These are phyloP conservation scores for Apophysomyces trapeziformis DNA, from an alignment of 371 early-diverging fungal genomes.

Conservation along the genomic window DNA sequence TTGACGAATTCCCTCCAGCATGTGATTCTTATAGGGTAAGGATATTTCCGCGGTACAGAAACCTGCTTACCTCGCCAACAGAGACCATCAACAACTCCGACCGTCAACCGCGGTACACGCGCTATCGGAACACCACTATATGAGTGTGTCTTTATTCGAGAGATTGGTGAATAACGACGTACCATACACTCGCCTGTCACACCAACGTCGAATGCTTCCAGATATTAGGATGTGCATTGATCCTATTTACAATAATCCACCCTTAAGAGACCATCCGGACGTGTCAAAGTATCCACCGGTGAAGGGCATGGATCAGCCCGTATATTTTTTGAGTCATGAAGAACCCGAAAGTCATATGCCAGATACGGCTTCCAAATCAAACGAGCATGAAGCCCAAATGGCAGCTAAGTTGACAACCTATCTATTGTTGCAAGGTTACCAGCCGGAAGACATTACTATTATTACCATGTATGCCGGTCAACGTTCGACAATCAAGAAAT, in stretches of 20 bases:
- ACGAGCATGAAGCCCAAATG: conserved; percentile 65
- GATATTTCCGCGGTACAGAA: neutral
- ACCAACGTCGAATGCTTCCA: conserved; percentile 79
- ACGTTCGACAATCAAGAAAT: conserved; percentile 42
- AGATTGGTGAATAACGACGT: conserved; percentile 58
- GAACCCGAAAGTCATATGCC: conserved; percentile 51
- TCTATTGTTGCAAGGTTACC: conserved; percentile 59
- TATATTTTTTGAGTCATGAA: conserved; percentile 60
- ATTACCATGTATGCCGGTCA: conserved; percentile 70
- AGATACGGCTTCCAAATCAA: conserved; percentile 60
- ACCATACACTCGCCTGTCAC: conserved; percentile 55
- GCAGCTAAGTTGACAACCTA: conserved; percentile 57
- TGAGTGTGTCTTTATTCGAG: conserved; percentile 74
- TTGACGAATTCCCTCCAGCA: conserved; percentile 63
- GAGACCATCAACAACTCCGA: conserved; percentile 76
- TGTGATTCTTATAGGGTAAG: conserved; percentile 70
- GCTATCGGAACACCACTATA: conserved; percentile 47
- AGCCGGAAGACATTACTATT: conserved; percentile 55
- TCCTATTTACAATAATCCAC: conserved; percentile 58
- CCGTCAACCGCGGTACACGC: conserved; percentile 60
- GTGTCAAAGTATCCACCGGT: conserved; percentile 55
- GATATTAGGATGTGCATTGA: conserved; percentile 65
- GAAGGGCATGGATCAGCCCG: conserved; percentile 59
- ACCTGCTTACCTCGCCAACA: conserved; percentile 12
- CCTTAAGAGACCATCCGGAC: conserved; percentile 51